These are phyloP conservation scores for Ceratobasidium sp. DNA, from an alignment of 1,284 basidiomycete genomes.

Conservation along the genomic window DNA sequence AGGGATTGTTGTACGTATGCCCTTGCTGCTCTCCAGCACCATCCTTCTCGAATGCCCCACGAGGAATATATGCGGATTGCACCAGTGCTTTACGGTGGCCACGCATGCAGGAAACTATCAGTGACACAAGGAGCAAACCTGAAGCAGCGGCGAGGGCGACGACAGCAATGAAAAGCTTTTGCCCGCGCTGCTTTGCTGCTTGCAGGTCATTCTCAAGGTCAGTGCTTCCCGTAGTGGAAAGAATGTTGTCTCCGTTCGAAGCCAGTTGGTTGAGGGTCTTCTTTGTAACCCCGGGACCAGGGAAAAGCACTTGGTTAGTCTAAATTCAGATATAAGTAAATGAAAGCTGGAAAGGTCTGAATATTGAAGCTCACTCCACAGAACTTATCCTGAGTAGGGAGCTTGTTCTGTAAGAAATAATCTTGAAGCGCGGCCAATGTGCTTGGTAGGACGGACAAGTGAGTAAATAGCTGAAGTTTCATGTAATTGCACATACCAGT, in stretches of 20 bases:
- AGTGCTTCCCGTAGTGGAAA: background rate
- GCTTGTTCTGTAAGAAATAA: conserved; percentile 21
- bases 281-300: conserved; percentile 14
- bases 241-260: background rate
- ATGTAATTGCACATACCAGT: background rate
- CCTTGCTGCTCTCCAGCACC: background rate
- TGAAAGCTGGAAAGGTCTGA: too few species aligned
- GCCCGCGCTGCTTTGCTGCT: background rate
- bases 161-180: background rate
- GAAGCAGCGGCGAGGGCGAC: background rate
- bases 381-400: conserved; percentile 14
- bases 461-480: background rate
- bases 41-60: background rate
- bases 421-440: conserved; percentile 15
- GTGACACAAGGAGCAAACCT: background rate
- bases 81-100: too few species aligned
- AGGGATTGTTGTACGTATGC: background rate
- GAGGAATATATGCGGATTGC: background rate
- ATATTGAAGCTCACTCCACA: conserved; percentile 11
- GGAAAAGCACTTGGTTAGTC: conserved; percentile 23
- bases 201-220: background rate
- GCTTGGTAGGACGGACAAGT: background rate
- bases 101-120: too few species aligned
- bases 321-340: background rate
- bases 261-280: background rate